These are phyloP conservation scores for Euryodendron excelsum DNA, from an alignment of 148 eudicot genomes.

Conservation along the genomic window DNA sequence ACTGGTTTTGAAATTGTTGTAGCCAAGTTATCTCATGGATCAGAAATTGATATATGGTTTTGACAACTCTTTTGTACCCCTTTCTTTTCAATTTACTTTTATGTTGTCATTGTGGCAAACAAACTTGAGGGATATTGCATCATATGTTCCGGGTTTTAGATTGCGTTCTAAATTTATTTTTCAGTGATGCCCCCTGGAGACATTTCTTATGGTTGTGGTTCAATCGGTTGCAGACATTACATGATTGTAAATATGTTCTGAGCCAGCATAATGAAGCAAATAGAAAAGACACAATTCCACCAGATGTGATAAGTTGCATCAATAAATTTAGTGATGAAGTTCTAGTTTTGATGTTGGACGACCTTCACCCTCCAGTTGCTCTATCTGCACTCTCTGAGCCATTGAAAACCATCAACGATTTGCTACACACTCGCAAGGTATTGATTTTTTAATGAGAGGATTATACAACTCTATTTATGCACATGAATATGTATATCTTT, in stretches of 20 bases:
- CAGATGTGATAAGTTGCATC: slow-evolving; percentile 49
- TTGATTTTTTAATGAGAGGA: slow-evolving; percentile 4
- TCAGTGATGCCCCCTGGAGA: background rate
- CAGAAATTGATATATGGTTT: background rate
- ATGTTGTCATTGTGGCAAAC: background rate
- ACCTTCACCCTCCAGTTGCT: slow-evolving; percentile 77
- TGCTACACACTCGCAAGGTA: slow-evolving; percentile 93
- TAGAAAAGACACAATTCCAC: slow-evolving; percentile 46
- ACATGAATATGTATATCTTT: background rate
- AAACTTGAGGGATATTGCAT: background rate
- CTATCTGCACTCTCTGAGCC: slow-evolving; percentile 87
- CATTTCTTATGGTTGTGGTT: background rate
- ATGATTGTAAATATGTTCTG: slow-evolving; percentile 62
- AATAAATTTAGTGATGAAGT: slow-evolving; percentile 58
- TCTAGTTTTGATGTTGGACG: slow-evolving; percentile 69
- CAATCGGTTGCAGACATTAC: slow-evolving; percentile 55
- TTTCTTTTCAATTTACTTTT: background rate
- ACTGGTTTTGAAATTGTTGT: background rate
- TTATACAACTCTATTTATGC: background rate
- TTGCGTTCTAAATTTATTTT: background rate
- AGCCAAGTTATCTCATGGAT: background rate
- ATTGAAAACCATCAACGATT: slow-evolving; percentile 78
- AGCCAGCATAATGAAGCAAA: slow-evolving; percentile 39
- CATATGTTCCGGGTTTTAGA: background rate
- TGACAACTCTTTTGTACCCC: background rate